Evolutionary conservation across 192 early-diverging fungal species (phyloP).

Genomic region (Coemansia sp.): DNA sequence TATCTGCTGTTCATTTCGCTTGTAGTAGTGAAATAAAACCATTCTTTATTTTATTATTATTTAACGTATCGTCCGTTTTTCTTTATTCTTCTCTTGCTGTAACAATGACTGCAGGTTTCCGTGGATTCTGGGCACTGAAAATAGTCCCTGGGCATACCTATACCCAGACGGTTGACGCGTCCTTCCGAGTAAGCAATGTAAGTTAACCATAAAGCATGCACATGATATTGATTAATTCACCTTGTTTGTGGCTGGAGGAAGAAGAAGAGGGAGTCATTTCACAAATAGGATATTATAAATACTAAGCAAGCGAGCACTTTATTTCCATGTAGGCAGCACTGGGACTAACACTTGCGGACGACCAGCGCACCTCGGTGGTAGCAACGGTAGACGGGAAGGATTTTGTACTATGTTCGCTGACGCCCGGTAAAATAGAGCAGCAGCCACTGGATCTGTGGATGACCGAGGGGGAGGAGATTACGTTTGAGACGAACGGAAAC

Average conservation of each 20-base stretch:
- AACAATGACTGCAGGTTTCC: slow-evolving; percentile 32
- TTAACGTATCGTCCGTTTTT: neutral
- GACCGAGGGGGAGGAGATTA: slow-evolving; percentile 80
- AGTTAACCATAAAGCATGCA: slow-evolving; percentile 3
- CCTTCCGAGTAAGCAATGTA: slow-evolving; percentile 82
- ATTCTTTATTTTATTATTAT: too few species aligned
- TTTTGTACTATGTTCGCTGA: slow-evolving; percentile 82
- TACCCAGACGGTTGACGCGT: slow-evolving; percentile 71
- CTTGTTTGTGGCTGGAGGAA: too few species aligned
- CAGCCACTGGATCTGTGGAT: slow-evolving; percentile 68
- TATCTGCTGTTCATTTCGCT: too few species aligned
- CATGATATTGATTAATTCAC: neutral
- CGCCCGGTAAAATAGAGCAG: slow-evolving; percentile 75
- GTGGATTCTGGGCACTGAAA: slow-evolving; percentile 69
- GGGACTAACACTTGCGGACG: slow-evolving; percentile 51
- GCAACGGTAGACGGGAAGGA: slow-evolving; percentile 70
- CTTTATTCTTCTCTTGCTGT: neutral
- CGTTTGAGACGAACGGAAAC: slow-evolving; percentile 69
- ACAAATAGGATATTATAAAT: neutral
- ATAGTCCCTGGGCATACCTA: slow-evolving; percentile 74
- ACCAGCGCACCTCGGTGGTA: slow-evolving; percentile 65
- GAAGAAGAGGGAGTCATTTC: too few species aligned
- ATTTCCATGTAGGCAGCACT: too few species aligned
- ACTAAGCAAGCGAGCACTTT: too few species aligned
- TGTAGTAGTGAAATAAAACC: too few species aligned